Evolutionary conservation across 1,284 basidiomycete species (phyloP), one percentile per base, ranked within the genome.

Genomic region (Trichosporon asahii): DNA sequence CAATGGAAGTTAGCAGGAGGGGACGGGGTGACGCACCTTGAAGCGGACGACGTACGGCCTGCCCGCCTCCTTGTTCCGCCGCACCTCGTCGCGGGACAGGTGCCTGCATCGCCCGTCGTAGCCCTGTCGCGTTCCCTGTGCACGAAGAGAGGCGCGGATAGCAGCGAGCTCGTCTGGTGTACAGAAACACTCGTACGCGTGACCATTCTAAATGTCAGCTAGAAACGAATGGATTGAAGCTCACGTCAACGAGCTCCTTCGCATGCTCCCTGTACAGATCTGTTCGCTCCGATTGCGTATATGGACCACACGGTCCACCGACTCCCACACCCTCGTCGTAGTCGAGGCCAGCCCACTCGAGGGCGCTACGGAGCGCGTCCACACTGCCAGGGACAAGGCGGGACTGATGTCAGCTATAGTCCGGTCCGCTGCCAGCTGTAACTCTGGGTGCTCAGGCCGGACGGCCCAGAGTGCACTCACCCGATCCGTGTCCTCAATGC

Each of bases 101-200:
- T 92, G 90, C 44, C 96, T 84, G 83, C 94, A 96, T 25, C 89
- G 83, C 75, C 92, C 90, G 86, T 96, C 93, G 78, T 98, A 96
- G 0, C 90, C 90, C 29, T 88, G 84, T 72, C 89, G 89, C 1
- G 89, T 90, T 0, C 93, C 93, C 0, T 88, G 82, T 5, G 89
- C 86, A 4, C 89, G 89, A 4, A 94, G 85, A 40, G 86, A 86
- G 75, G 90, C 88, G 23, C 91, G 89, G 35, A 90, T 91, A 15
- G 86, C 85, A 0, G 87, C 81, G 0, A 97, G 86, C 64, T 88
- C 87, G 70, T 91, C 88, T 0, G 88, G 85, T 0, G 90, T 88
- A 80, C 95, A 97, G 85, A 99, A 99, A 81, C 97, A 98, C 27
- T 93, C 89, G 81, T 99, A 99, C 2, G 96, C 97, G 69, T 92